Evolutionary conservation across 768 basidiomycete genomes (phyloP).

Genomic region (Lactarius quietus): DNA sequence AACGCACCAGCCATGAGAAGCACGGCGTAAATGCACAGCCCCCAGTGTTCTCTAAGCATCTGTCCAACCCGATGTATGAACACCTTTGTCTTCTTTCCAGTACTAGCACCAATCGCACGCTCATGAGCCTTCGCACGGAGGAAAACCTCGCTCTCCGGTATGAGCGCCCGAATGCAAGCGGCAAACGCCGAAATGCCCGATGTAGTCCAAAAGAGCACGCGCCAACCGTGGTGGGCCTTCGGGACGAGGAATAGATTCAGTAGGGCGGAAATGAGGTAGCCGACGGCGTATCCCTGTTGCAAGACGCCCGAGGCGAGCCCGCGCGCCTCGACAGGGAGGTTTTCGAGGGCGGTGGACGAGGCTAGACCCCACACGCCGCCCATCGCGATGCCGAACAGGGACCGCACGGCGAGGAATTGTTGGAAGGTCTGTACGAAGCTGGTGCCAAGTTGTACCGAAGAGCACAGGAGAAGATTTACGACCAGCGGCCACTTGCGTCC

Average conservation of each 20-base stretch:
- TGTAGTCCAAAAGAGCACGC: conserved; percentile 78
- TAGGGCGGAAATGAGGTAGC: conserved; percentile 80
- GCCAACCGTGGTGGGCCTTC: conserved; percentile 46
- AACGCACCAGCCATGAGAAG: conserved; percentile 64
- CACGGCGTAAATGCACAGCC: conserved; percentile 77
- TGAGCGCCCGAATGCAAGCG: conserved; percentile 54
- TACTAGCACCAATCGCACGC: conserved; percentile 35
- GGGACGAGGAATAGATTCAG: conserved; percentile 68
- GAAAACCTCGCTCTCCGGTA: conserved; percentile 82
- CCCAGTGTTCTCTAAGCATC: conserved; percentile 81
- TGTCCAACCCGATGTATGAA: conserved; percentile 69
- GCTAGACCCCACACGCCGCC: conserved; percentile 88
- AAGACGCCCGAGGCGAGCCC: conserved; percentile 82
- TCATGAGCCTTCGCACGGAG: conserved; percentile 58
- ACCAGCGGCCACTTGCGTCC: conserved; percentile 97
- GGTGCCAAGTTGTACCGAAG: conserved; percentile 69
- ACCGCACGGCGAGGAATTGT: conserved; percentile 78
- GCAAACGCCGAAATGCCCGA: conserved; percentile 67
- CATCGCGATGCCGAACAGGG: conserved; percentile 86
- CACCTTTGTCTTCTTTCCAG: conserved; percentile 53
- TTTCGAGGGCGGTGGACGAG: conserved; percentile 80
- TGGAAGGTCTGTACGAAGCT: conserved; percentile 75
- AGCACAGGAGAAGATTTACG: conserved; percentile 62
- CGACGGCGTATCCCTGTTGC: conserved; percentile 87
- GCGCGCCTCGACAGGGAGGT: conserved; percentile 80